Conservation (phyloP, 2,329 filamentous ascomycete species). For the Alternaria novae-zelandiae region DNA sequence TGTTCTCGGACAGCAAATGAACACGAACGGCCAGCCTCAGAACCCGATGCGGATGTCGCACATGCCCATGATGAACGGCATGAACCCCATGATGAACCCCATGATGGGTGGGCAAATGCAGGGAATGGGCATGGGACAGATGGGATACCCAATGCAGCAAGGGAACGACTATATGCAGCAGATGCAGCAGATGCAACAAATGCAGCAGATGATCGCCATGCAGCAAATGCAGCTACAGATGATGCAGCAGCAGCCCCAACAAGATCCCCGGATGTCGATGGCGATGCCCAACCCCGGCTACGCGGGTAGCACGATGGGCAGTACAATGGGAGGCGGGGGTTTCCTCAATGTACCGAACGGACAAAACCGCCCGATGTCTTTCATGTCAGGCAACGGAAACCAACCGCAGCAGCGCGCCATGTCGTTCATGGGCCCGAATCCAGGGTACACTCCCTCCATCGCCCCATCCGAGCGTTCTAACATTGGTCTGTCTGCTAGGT, state of each 20-base stretch:
- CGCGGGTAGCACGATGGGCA: constrained; percentile 29
- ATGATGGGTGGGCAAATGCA: constrained; percentile 37
- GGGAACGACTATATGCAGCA: constrained; percentile 80
- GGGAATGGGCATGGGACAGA: constrained; percentile 39
- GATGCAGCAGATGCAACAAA: constrained; percentile 90
- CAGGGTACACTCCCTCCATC: constrained; percentile 84
- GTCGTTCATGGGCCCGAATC: constrained; percentile 34
- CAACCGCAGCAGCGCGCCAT: constrained; percentile 53
- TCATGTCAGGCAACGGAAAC: constrained; percentile 49
- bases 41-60: constrained; percentile 35
- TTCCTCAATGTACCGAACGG: constrained; percentile 39
- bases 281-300: constrained; percentile 27
- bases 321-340: constrained; percentile 30
- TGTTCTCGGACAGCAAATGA: constrained; percentile 43
- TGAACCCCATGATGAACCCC: constrained; percentile 31
- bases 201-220: constrained; percentile 45
- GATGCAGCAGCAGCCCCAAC: constrained; percentile 43
- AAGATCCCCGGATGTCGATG: constrained; percentile 35
- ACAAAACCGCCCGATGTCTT: constrained; percentile 57
- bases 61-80: constrained; percentile 33
- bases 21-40: constrained; percentile 26
- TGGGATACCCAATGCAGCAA: constrained; percentile 71
- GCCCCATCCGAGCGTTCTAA: constrained; percentile 96
- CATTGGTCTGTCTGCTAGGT: constrained; percentile 85
- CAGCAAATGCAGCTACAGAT: constrained; percentile 68